A percentile compares a stretch with the other conserved stretches of the same genome.
These are phyloP conservation scores for Nannizzia gypsea DNA, from an alignment of 2,329 filamentous ascomycete species.

Conservation along the genomic window DNA sequence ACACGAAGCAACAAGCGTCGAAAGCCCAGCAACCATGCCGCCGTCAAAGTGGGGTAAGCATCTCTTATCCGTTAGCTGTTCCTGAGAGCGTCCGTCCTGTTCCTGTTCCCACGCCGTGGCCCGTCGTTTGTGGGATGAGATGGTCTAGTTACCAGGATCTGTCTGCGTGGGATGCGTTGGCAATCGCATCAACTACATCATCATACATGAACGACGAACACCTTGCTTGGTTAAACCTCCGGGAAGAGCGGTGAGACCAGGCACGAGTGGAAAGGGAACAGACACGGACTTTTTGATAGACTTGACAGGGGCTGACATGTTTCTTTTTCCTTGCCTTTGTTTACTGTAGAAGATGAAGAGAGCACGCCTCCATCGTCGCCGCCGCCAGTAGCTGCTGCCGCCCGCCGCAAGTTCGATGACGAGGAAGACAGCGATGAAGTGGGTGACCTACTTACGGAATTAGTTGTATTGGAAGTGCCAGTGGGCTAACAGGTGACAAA, in stretches of 20 bases:
- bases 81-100: background rate
- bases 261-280: background rate
- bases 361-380: constrained; percentile 40
- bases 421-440: constrained; percentile 80
- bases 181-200: background rate
- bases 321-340: background rate
- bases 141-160: background rate
- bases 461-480: background rate
- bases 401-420: constrained; percentile 71
- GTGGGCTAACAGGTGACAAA: background rate
- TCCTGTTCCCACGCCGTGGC: background rate
- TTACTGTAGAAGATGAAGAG: constrained; percentile 41
- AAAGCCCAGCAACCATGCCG: constrained; percentile 25
- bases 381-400: constrained; percentile 34
- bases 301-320: constrained; percentile 1
- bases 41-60: constrained; percentile 39
- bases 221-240: background rate
- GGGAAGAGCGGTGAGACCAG: background rate
- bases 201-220: constrained; percentile 1
- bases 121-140: background rate
- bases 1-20: background rate
- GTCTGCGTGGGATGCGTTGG: background rate
- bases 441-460: constrained; percentile 24
- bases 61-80: background rate
- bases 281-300: background rate